Base-by-base conservation (phyloP, 495 filamentous ascomycete species). In the Penicillium coffeae region DNA sequence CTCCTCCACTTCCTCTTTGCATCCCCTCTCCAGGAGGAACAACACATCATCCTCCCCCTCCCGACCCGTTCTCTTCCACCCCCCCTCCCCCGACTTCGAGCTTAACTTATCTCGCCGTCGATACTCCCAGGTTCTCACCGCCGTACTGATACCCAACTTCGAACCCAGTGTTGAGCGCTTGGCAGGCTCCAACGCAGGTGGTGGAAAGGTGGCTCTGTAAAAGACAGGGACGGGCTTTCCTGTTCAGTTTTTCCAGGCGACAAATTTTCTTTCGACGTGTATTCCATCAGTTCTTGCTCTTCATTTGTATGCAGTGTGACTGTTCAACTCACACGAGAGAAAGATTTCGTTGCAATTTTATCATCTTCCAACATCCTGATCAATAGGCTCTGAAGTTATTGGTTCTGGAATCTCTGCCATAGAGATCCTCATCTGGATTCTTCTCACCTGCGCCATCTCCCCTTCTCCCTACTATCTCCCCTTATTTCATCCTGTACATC, bases 271-370 rank as follows among this genome's bases (percentile, higher is more conserved):
- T 45, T 52, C 47, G 46, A 38, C 34, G 48, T 54, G 63, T 65
- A 60, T 70, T 62, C 53, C 57, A 55, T 52, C 62, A 56, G 47
- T 49, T 30, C 25, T 30, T 30, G 45, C 37, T 65, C 57, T 64
- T 61, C 50, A 56, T 65, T 63, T 70, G 64, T 71, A 68, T 69
- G 55, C 66, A 68, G 65, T 64, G 64, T 56, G 54, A 58, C 50
- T 46, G 42, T 51, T 61, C 58, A 54, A 50, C 59, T 52, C 61
- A 64, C 58, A 49, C 59, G 65, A 59, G 51, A 62, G 60, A 56
- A 51, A 58, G 47, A 52, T 48, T 59, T 60, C 42, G 37, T 27
- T 37, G 55, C 51, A 58, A 42, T 62, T 46, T 37, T 34, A 59
- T 59, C 52, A 53, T 60, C 54, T 58, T 54, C 50, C 48, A 44